phyloP scores from a whole-genome alignment of 75 land plant species.

The Cupressus sempervirens region DNA sequence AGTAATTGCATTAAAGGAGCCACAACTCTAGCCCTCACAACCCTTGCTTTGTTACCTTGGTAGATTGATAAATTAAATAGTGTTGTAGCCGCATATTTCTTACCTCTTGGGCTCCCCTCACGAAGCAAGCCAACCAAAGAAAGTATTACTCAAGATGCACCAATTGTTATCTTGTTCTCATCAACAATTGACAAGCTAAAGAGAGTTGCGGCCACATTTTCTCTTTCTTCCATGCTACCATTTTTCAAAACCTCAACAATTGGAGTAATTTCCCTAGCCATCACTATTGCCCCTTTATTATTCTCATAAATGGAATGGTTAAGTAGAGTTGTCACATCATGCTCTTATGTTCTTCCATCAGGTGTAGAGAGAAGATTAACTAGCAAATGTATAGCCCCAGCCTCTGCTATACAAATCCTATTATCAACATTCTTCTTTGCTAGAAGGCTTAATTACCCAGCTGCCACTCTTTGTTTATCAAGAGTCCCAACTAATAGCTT shows the following conservation, averaged over 20 bases:
- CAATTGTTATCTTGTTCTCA: conserved; percentile 87
- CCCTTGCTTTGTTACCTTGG: conserved; percentile 84
- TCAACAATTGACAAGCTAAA: conserved; percentile 92
- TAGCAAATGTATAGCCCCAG: too few species aligned
- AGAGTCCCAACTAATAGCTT: conserved; percentile 55
- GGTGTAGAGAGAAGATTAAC: too few species aligned
- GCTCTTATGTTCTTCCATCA: too few species aligned
- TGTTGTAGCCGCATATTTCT: conserved; percentile 94
- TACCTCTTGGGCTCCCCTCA: conserved; percentile 81
- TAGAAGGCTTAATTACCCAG: conserved; percentile 81
- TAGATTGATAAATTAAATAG: conserved; percentile 83
- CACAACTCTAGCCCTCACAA: conserved; percentile 74
- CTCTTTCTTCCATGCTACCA: conserved; percentile 89
- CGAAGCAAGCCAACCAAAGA: conserved; percentile 62
- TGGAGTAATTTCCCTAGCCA: too few species aligned
- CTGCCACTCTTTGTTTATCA: conserved; percentile 80
- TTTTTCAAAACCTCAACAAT: too few species aligned
- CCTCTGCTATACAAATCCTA: too few species aligned
- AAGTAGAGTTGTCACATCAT: too few species aligned
- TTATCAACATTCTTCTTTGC: conserved; percentile 82
- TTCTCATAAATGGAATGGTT: too few species aligned
- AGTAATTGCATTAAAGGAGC: conserved; percentile 67
- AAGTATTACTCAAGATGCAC: conserved; percentile 73
- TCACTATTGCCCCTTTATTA: too few species aligned
- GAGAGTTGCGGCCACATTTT: conserved; percentile 93